These are phyloP conservation scores for Simplicillium aogashimaense DNA, from an alignment of 2,329 filamentous ascomycete species.

Conservation along the genomic window DNA sequence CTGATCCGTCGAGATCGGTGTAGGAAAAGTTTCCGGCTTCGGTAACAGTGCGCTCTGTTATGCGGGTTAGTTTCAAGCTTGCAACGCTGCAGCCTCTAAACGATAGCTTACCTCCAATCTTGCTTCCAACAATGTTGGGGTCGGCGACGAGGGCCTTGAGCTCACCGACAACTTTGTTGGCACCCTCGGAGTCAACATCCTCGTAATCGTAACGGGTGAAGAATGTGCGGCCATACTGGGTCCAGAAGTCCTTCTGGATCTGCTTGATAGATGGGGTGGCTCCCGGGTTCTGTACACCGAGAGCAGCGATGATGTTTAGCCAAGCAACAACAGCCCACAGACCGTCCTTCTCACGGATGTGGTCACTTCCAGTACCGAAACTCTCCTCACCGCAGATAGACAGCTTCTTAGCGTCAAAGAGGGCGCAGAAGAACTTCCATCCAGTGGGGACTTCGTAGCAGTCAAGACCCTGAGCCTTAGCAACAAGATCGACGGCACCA, in stretches of 20 bases:
- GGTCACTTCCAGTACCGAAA: conserved; percentile 96
- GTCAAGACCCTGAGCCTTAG: conserved; percentile 83
- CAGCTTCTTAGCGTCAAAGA: conserved; percentile 90
- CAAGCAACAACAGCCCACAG: conserved; percentile 96
- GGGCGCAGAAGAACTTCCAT: conserved; percentile 98
- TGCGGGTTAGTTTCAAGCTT: conserved; percentile 12
- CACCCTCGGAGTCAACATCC: conserved; percentile 81
- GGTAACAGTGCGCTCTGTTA: conserved; percentile 61
- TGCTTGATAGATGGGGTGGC: conserved; percentile 86
- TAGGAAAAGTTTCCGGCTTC: conserved; percentile 97
- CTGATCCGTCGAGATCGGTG: conserved; percentile 95
- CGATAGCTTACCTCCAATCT: conserved; percentile 51
- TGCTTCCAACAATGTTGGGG: conserved; percentile 68
- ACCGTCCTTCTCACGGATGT: conserved; percentile 98
- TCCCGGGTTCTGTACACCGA: conserved; percentile 70
- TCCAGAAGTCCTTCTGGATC: conserved; percentile 97
- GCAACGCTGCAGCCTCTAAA: not conserved
- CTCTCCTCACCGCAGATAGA: conserved; percentile 98
- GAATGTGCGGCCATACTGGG: conserved; percentile 90
- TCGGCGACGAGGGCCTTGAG: conserved; percentile 71
- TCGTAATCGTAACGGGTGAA: conserved; percentile 99
- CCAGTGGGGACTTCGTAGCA: conserved; percentile 96
- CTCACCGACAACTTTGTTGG: conserved; percentile 79
- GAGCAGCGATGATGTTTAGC: conserved; percentile 96
- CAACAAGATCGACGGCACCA: conserved; percentile 88